A percentile compares a stretch with the other conserved stretches of the same genome.
These are phyloP conservation scores for Tylopilus intermedius DNA, from an alignment of 768 basidiomycete genomes.

Conservation along the genomic window DNA sequence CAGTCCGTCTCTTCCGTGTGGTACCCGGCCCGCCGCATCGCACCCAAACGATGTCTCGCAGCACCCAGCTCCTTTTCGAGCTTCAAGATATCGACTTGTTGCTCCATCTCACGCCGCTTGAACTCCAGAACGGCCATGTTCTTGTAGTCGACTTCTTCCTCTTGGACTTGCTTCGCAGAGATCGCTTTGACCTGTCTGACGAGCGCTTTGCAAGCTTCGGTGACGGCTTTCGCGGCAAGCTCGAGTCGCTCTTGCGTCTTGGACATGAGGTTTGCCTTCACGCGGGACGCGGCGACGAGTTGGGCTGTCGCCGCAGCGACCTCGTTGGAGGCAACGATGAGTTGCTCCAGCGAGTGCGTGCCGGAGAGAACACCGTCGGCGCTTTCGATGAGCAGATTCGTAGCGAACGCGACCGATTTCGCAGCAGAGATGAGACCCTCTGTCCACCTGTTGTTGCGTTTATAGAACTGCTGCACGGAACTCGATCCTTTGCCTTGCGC, in stretches of 20 bases:
- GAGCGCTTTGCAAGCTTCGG: slow-evolving; percentile 93
- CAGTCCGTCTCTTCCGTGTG: slow-evolving; percentile 80
- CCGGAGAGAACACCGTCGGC: slow-evolving; percentile 97
- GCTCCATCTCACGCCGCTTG: slow-evolving; percentile 98
- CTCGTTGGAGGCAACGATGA: slow-evolving; percentile 99
- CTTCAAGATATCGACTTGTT: slow-evolving; percentile 96
- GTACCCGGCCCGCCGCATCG: slow-evolving; percentile 85
- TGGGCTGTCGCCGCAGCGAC: slow-evolving; percentile 97
- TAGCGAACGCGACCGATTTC: slow-evolving; percentile 95
- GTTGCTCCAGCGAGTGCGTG: slow-evolving; percentile 94
- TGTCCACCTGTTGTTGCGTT: slow-evolving; percentile 99
- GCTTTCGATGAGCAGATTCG: slow-evolving; percentile 90
- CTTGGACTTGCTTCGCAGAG: slow-evolving; percentile 73
- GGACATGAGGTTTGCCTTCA: slow-evolving; percentile 97
- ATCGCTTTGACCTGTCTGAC: slow-evolving; percentile 96
- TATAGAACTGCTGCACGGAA: slow-evolving; percentile 95
- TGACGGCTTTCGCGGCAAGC: slow-evolving; percentile 94
- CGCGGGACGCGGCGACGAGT: slow-evolving; percentile 95
- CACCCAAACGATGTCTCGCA: slow-evolving; percentile 74
- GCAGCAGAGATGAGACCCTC: slow-evolving; percentile 98
- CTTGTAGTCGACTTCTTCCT: slow-evolving; percentile 80
- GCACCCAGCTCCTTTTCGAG: slow-evolving; percentile 93
- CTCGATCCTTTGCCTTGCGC: slow-evolving; percentile 91
- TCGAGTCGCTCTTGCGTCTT: slow-evolving; percentile 97
- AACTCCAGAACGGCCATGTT: slow-evolving; percentile 93